Evolutionary conservation across 1,284 basidiomycete genomes (phyloP).

Genomic region (Puccinia coronata): DNA sequence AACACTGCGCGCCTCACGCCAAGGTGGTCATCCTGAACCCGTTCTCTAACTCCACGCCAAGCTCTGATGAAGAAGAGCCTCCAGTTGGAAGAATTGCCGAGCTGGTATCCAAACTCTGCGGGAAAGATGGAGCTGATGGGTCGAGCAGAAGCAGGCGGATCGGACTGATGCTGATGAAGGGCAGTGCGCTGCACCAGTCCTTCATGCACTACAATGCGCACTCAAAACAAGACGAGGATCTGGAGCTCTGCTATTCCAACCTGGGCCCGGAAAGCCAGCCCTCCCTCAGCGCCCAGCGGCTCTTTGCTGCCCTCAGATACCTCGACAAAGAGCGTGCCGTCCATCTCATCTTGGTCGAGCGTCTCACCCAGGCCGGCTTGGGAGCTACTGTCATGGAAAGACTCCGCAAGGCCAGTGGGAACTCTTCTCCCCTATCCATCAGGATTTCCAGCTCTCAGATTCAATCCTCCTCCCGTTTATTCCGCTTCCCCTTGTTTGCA

Average conservation of each 20-base stretch:
- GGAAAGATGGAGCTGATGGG: not conserved
- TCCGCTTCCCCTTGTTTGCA: too few species aligned
- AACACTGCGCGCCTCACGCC: conserved; percentile 80
- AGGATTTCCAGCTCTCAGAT: not conserved
- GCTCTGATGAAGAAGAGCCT: not conserved
- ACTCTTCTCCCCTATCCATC: not conserved
- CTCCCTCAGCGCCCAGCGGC: conserved; percentile 30
- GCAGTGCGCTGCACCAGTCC: conserved; percentile 18
- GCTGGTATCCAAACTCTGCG: not conserved
- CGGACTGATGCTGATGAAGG: conserved; percentile 41
- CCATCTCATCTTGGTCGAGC: conserved; percentile 44
- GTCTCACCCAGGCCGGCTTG: conserved; percentile 12
- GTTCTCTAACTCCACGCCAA: not conserved
- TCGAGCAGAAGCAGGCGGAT: not conserved
- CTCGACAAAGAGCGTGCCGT: conserved; percentile 35
- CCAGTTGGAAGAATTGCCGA: not conserved
- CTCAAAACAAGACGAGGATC: not conserved
- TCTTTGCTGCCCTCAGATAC: conserved; percentile 29
- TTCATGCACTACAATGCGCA: not conserved
- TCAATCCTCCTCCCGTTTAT: not conserved
- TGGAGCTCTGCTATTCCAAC: conserved; percentile 18
- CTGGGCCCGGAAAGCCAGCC: conserved; percentile 34
- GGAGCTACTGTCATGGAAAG: conserved; percentile 48
- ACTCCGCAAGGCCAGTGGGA: conserved; percentile 32
- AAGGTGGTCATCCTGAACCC: conserved; percentile 36